phyloP scores from a whole-genome alignment of 2,329 filamentous ascomycete genomes.

The Neopestalotiopsis sp. region DNA sequence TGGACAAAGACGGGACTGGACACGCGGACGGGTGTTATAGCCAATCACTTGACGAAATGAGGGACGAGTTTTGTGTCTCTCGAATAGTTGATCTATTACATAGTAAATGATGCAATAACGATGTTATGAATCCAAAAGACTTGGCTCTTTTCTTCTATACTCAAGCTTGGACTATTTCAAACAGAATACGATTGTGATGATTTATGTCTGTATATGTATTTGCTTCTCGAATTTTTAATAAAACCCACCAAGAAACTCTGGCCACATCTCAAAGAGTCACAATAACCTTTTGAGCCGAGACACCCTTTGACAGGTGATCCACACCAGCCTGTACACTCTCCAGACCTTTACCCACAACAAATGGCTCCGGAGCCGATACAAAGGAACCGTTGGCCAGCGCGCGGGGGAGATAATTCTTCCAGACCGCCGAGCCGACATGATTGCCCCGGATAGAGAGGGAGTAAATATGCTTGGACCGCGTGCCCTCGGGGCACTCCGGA shows the following conservation, averaged over 20 bases:
- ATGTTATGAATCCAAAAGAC: neutral
- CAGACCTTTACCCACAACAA: slow-evolving; percentile 46
- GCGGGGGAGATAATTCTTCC: slow-evolving; percentile 42
- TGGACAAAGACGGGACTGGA: neutral
- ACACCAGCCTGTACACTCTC: slow-evolving; percentile 47
- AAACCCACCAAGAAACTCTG: no score
- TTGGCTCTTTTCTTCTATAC: no score
- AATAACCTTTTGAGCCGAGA: slow-evolving; percentile 50
- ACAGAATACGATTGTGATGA: no score
- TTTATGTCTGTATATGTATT: no score
- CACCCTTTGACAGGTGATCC: slow-evolving; percentile 42
- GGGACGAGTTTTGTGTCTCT: neutral
- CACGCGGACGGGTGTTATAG: slow-evolving; percentile 10
- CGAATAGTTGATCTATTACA: neutral
- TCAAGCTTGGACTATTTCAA: no score
- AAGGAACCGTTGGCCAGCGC: slow-evolving; percentile 43
- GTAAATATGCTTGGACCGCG: slow-evolving; percentile 33
- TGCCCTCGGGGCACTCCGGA: slow-evolving; percentile 33
- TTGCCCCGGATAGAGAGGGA: slow-evolving; percentile 35
- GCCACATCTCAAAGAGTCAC: slow-evolving; percentile 26
- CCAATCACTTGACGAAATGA: slow-evolving; percentile 12
- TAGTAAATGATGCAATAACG: neutral
- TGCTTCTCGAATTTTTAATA: no score
- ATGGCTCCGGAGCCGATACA: slow-evolving; percentile 43
- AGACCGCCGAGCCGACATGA: slow-evolving; percentile 38